These are phyloP conservation scores for Cyamopsis tetragonoloba DNA, from an alignment of 306 rosid species.

Conservation along the genomic window DNA sequence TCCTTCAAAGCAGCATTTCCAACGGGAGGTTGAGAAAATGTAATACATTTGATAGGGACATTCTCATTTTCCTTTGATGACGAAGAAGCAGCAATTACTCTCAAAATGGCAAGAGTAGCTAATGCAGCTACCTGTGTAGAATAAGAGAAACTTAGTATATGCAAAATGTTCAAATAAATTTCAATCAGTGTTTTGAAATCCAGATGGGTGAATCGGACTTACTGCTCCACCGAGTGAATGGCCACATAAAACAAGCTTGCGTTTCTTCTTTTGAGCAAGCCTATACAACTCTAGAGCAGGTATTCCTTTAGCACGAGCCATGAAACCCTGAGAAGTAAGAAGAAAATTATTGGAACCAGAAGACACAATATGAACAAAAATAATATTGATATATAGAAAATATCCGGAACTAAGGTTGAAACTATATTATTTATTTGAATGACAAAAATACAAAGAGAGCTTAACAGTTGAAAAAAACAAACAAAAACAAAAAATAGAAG, in stretches of 20 bases:
- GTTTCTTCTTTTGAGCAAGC: constrained; percentile 93
- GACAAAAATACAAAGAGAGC: not conserved
- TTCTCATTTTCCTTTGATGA: constrained; percentile 72
- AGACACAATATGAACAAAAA: not conserved
- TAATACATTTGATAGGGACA: constrained; percentile 75
- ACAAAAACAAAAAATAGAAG: not conserved
- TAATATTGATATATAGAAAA: not conserved
- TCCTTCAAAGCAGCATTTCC: constrained; percentile 99
- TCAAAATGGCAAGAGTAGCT: constrained; percentile 98
- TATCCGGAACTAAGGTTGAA: constrained; percentile 2
- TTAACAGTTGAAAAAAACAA: not conserved
- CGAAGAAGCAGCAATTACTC: constrained; percentile 92
- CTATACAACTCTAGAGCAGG: constrained; percentile 94
- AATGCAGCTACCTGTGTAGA: constrained; percentile 74
- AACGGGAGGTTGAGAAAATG: constrained; percentile 98
- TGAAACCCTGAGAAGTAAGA: constrained; percentile 63
- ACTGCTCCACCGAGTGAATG: constrained; percentile 99
- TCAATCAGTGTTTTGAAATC: not conserved
- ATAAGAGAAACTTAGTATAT: constrained; percentile 23
- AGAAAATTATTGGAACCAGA: not conserved
- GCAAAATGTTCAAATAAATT: constrained; percentile 11
- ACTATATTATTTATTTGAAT: not conserved
- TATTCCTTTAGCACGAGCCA: constrained; percentile 98
- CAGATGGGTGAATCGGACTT: constrained; percentile 35
- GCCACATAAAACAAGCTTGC: constrained; percentile 91